Conservation (phyloP, 2,329 filamentous ascomycete species). For the Paracamarosporium sp. region DNA sequence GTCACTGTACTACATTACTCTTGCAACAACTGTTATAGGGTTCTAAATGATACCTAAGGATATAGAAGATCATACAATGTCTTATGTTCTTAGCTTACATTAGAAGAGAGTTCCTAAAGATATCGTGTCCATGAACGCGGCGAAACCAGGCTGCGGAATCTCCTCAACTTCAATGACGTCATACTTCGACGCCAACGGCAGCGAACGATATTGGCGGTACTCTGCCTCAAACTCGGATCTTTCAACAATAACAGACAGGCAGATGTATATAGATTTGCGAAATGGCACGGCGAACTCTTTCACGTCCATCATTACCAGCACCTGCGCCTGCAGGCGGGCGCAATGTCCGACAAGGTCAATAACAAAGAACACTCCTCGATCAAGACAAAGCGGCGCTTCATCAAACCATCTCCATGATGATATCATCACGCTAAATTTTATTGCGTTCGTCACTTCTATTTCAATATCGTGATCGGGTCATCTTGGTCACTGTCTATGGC, state of each 20-base stretch:
- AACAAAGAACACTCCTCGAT: background rate
- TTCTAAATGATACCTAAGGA: too few relatives aligned
- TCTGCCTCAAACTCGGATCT: background rate
- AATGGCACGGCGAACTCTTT: background rate
- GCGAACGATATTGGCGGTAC: background rate
- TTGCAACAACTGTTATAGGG: too few relatives aligned
- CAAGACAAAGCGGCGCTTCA: background rate
- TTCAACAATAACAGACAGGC: background rate
- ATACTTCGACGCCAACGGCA: background rate
- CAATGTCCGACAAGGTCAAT: slow-evolving; percentile 1
- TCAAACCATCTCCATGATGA: slow-evolving; percentile 3
- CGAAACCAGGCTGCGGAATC: too few relatives aligned
- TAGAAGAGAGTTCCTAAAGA: too few relatives aligned
- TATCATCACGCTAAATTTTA: slow-evolving; percentile 1
- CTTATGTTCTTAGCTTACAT: too few relatives aligned
- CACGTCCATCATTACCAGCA: background rate
- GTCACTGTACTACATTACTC: too few relatives aligned
- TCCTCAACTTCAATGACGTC: background rate
- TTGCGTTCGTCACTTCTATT: slow-evolving; percentile 36
- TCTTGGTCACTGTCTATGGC: slow-evolving; percentile 37
- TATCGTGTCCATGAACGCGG: too few relatives aligned
- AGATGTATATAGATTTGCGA: background rate
- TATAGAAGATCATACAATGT: too few relatives aligned
- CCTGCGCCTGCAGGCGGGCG: background rate
- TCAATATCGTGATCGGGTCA: slow-evolving; percentile 31